Evolutionary conservation across 2,329 filamentous ascomycete species (phyloP), one percentile per base, ranked within the genome.

Genomic region (Trichoderma semiorbis): DNA sequence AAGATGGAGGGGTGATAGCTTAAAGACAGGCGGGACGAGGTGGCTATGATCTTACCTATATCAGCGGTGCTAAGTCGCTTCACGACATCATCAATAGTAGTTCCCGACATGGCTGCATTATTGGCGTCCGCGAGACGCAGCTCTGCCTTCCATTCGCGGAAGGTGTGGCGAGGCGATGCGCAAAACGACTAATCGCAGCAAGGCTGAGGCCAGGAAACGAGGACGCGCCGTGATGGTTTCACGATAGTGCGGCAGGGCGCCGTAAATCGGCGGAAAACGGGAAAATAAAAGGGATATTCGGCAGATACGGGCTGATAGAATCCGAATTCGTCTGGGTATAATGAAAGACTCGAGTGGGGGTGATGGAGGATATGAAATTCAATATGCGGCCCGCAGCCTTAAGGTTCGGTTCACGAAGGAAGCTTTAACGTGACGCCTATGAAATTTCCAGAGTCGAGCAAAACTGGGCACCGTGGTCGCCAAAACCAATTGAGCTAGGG

Each of bases 81-180:
- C 75, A 90, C 86, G 78, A 90, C 87, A 82, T 91, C 86, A 74
- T 91, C 89, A 78, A 91, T 88, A 76, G 84, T 85, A 76, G 83
- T 86, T 74, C 83, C 84, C 83, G 88, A 87, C 89, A 91, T 91
- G 81, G 79, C 83, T 84, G 83, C 86, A 83, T 83, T 82, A 85
- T 84, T 75, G 77, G 81, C 82, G 78, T 80, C 78, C 75, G 76
- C 75, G 74, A 77, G 79, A 80, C 76, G 78, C 79, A 75, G 76
- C 71, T 72, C 73, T 75, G 73, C 73, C 74, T 81, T 77, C 81
- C 81, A 83, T 83, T 67, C 79, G 80, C 76, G 73, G 76, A 70
- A 74, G 75, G 70, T 65, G 72, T 63, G 72, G 61, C 67, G 74
- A 73, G 71, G 73, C 74, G 75, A 69, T 74, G 74, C 55, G 71